Evolutionary conservation across 441 rosid species (phyloP).

Genomic region (Populus hybrid): DNA sequence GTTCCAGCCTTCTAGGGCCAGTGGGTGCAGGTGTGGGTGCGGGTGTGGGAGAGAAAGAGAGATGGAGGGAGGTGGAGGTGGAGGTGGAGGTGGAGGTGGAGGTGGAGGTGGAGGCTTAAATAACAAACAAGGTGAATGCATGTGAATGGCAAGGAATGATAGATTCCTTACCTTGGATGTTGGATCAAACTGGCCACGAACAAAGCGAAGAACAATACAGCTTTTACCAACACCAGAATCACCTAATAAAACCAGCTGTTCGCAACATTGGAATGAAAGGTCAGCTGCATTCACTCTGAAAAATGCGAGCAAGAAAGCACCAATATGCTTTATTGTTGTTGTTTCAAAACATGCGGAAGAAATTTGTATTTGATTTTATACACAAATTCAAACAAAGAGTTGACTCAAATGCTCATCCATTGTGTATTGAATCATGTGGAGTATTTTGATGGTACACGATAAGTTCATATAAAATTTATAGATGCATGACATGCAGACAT

Average conservation of each 20-base stretch:
- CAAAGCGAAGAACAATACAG: constrained; percentile 95
- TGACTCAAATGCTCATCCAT: background rate
- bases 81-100: background rate
- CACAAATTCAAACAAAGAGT: background rate
- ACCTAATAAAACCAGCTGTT: constrained; percentile 87
- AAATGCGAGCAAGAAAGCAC: background rate
- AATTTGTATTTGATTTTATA: background rate
- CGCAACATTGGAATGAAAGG: constrained; percentile 19
- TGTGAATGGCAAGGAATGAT: background rate
- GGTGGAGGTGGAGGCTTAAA: background rate
- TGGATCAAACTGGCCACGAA: constrained; percentile 98
- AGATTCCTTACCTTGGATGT: constrained; percentile 70
- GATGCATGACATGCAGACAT: background rate
- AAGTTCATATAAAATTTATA: background rate
- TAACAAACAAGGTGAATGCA: constrained; percentile 1
- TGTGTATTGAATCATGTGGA: background rate
- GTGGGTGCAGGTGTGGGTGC: background rate
- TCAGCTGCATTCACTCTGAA: constrained; percentile 11
- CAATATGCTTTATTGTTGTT: background rate
- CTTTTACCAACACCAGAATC: constrained; percentile 99
- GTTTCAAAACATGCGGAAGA: background rate
- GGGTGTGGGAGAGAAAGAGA: background rate
- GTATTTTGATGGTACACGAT: background rate
- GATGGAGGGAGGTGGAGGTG: background rate
- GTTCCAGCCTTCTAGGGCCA: background rate